Base-by-base conservation (phyloP, 768 basidiomycete species). In the Porpolomopsis calyptriformis region DNA sequence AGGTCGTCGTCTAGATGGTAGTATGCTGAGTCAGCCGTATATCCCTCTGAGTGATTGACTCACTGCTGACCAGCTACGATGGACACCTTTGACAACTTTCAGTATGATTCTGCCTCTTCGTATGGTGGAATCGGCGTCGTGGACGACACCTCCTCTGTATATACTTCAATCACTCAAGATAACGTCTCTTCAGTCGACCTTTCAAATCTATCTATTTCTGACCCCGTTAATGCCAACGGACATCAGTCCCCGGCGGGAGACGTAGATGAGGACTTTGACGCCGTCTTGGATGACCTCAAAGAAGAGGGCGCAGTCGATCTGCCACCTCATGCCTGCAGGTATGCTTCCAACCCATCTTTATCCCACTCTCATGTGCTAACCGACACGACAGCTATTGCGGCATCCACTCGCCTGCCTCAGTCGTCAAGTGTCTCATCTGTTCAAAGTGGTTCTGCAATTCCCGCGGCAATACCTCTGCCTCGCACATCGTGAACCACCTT, bases 361-460 rank as follows among this genome's bases (percentile, higher is more conserved):
- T 35, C 39, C 12, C 22, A 20, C 29, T 49, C 22, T 45, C 44
- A 44, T 55, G 40, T 45, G 47, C 39, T 49, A 25, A 43, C 41
- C 43, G 39, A 38, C 38, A 34, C 35, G 29, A 31, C 51, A 96
- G 94, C 60, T 99, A 99, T 58, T 99, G 96, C 57, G 96, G 96
- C 19, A 97, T 98, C 35, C 94, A 98, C 65, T 91, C 89, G 39
- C 93, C 96, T 4, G 86, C 93, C 4, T 92, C 89, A 27, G 96
- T 99, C 20, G 96, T 98, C 50, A 96, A 94, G 65, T 94, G 91
- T 55, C 74, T 92, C 40, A 60, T 93, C 40, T 94, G 91, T 58
- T 76, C 81, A 16, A 93, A 93, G 61, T 94, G 91, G 91, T 99
- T 99, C 63, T 99, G 96, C 72, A 99, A 99, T 62, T 94, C 94